These are phyloP conservation scores for Prunus salicina DNA, from an alignment of 306 rosid species.

Conservation along the genomic window DNA sequence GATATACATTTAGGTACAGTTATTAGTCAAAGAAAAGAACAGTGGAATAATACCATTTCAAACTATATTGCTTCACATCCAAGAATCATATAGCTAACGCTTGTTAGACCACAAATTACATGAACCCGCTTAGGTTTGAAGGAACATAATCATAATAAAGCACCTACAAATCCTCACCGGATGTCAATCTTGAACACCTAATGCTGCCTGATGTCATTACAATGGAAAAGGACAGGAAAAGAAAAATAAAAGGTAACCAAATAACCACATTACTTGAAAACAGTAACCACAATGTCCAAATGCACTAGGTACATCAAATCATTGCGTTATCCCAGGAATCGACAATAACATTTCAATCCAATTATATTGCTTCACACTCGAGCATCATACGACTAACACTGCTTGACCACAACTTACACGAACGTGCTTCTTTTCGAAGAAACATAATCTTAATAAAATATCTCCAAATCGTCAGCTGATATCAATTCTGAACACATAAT, in stretches of 20 bases:
- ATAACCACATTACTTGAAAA: neutral
- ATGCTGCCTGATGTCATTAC: neutral
- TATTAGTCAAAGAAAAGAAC: neutral
- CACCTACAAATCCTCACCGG: neutral
- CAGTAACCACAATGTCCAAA: neutral
- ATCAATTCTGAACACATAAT: neutral
- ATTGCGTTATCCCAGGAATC: neutral
- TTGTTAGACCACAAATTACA: neutral
- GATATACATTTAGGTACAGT: neutral
- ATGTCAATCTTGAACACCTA: neutral
- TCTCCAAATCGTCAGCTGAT: neutral
- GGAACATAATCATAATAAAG: neutral
- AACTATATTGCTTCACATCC: slow-evolving; percentile 13
- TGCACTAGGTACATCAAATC: neutral
- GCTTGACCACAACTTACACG: slow-evolving; percentile 5
- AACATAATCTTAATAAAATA: neutral
- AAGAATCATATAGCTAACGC: neutral
- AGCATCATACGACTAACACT: neutral
- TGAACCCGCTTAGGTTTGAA: neutral
- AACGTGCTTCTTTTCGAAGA: neutral
- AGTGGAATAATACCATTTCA: neutral
- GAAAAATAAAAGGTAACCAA: neutral
- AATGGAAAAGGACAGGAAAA: neutral
- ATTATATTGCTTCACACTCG: slow-evolving; percentile 12
- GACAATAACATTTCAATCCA: neutral